phyloP scores from a whole-genome alignment of 2,329 filamentous ascomycete genomes.

The Hansfordia pulvinata region DNA sequence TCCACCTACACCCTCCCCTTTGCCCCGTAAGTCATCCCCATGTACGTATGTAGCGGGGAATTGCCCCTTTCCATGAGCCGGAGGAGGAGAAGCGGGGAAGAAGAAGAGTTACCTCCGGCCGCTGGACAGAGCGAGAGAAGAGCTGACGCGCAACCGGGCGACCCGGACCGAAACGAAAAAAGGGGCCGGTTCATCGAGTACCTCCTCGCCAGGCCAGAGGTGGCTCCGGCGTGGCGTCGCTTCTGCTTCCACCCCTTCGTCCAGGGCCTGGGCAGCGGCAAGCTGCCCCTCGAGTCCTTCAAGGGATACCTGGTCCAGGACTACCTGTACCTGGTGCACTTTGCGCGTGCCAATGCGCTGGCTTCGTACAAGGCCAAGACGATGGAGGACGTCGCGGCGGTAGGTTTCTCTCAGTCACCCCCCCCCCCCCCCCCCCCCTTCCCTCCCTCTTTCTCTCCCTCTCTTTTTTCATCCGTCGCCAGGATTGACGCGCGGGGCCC shows the following conservation, averaged over 20 bases:
- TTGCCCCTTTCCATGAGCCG: too few species aligned
- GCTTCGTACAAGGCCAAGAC: constrained; percentile 73
- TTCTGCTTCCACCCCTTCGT: constrained; percentile 81
- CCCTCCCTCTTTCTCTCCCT: too few species aligned
- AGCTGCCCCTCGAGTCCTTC: constrained; percentile 62
- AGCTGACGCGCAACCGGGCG: not conserved
- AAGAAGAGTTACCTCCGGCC: too few species aligned
- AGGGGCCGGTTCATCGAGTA: constrained; percentile 77
- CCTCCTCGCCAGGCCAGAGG: constrained; percentile 59
- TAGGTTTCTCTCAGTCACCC: constrained; percentile 30
- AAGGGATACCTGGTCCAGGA: constrained; percentile 86
- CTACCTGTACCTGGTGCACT: constrained; percentile 85
- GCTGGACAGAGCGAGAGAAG: too few species aligned
- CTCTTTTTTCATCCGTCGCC: too few species aligned
- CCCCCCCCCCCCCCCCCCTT: too few species aligned
- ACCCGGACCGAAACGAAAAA: not conserved
- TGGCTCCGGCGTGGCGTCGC: constrained; percentile 58
- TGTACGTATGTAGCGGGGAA: not conserved
- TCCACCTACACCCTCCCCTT: constrained; percentile 57
- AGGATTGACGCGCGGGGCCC: too few species aligned
- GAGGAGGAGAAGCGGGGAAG: too few species aligned
- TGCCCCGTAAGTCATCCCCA: constrained; percentile 32
- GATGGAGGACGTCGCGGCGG: constrained; percentile 58
- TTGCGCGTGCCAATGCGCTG: constrained; percentile 73
- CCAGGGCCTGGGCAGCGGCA: constrained; percentile 59